Evolutionary conservation across 1,284 basidiomycete genomes (phyloP).

Genomic region (Ustilago shanxiensis): DNA sequence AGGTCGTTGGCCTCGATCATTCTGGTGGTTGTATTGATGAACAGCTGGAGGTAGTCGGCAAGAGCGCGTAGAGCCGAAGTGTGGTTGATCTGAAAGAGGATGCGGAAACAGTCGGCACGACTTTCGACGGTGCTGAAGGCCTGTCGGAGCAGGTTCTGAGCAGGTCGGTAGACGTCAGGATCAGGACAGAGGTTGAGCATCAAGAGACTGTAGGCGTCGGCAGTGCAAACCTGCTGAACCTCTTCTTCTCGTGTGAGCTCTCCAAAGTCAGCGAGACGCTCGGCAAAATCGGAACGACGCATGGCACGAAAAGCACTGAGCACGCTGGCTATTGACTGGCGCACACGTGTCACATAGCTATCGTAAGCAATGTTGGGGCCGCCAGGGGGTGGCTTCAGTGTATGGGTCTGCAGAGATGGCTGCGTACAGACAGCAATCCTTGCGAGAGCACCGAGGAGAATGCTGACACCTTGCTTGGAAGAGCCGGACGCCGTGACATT

Average conservation of each 20-base stretch:
- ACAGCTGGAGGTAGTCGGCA: slow-evolving; percentile 47
- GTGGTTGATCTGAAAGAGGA: slow-evolving; percentile 54
- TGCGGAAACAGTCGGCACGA: slow-evolving; percentile 61
- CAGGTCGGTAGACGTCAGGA: slow-evolving; percentile 51
- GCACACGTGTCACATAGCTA: slow-evolving; percentile 42
- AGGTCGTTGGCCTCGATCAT: slow-evolving; percentile 60
- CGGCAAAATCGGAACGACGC: slow-evolving; percentile 42
- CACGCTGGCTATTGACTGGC: slow-evolving; percentile 42
- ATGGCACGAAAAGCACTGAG: slow-evolving; percentile 40
- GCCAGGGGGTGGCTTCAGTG: slow-evolving; percentile 31
- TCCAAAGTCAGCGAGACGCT: slow-evolving; percentile 49
- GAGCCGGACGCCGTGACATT: slow-evolving; percentile 20
- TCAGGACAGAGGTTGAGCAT: slow-evolving; percentile 58
- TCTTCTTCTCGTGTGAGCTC: slow-evolving; percentile 46
- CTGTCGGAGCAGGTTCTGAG: slow-evolving; percentile 58
- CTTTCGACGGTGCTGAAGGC: slow-evolving; percentile 57
- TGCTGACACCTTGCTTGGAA: slow-evolving; percentile 36
- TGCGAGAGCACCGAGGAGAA: slow-evolving; percentile 49
- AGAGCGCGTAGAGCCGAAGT: slow-evolving; percentile 44
- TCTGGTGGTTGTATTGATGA: slow-evolving; percentile 39
- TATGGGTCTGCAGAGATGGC: slow-evolving; percentile 50
- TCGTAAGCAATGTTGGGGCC: slow-evolving; percentile 30
- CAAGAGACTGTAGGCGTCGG: slow-evolving; percentile 47
- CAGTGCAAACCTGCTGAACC: slow-evolving; percentile 51
- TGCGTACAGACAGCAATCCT: slow-evolving; percentile 39